Evolutionary conservation across 1,139 yeast genomes (phyloP).

Genomic region (Hemisphaericaspora subhashii): DNA sequence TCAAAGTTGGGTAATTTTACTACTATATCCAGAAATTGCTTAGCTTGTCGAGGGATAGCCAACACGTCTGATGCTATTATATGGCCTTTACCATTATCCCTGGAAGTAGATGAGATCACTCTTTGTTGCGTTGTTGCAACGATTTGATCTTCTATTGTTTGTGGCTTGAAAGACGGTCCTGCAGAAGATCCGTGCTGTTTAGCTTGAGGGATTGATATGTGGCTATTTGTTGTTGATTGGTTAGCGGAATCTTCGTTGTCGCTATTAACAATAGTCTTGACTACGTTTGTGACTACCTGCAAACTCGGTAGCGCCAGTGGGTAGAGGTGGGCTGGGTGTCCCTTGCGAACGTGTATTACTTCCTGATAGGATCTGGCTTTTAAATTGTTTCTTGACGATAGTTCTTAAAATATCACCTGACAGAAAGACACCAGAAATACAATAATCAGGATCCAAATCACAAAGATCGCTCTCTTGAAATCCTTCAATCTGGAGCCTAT

Average conservation of each 20-base stretch:
- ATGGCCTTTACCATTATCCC: constrained; percentile 16
- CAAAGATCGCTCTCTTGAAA: constrained; percentile 66
- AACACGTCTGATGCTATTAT: constrained; percentile 74
- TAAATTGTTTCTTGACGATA: constrained; percentile 33
- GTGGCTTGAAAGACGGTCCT: constrained; percentile 36
- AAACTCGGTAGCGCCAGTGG: background rate
- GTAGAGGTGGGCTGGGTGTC: constrained; percentile 1
- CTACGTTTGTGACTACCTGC: constrained; percentile 22
- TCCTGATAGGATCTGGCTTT: background rate
- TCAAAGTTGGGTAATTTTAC: too few species aligned
- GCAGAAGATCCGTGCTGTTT: constrained; percentile 11
- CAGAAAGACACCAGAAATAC: constrained; percentile 60
- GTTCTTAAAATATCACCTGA: constrained; percentile 57
- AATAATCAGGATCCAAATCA: constrained; percentile 76
- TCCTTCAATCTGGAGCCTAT: constrained; percentile 51
- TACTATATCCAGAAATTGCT: too few species aligned
- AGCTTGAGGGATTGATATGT: background rate
- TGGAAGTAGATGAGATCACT: constrained; percentile 7
- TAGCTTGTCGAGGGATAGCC: constrained; percentile 27
- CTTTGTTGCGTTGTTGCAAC: constrained; percentile 31
- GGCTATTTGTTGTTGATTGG: constrained; percentile 6
- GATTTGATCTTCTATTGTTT: constrained; percentile 18
- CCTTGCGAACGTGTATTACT: background rate
- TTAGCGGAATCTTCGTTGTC: constrained; percentile 29
- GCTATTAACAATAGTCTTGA: constrained; percentile 27